Evolutionary conservation across 306 rosid genomes (phyloP), one percentile per base, ranked within the genome.

Genomic region (Heteromeles arbutifolia): DNA sequence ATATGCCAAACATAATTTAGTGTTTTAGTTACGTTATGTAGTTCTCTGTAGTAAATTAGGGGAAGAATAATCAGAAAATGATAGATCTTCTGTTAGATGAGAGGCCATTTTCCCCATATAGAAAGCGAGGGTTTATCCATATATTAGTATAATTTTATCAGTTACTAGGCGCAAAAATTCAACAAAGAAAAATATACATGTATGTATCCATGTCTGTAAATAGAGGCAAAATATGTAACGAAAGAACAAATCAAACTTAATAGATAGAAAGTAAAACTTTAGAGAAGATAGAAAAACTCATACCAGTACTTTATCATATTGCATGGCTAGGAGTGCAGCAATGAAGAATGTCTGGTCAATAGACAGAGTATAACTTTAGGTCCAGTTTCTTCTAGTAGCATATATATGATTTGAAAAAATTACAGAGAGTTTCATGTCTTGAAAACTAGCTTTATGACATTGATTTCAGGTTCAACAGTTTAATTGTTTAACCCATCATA

Each of bases 251-350:
- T 48, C 59, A 58, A 72, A 21, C 18, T 29, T 10, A 59, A 39
- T 66, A 24, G 58, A 31, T 21, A 22, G 2, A 4, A 8, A 7
- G 43, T 17, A 17, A 26, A 64, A 31, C n/a, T 64, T 28, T 28
- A 62, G 63, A 61, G 8, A 18, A 64, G 41, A 29, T 31, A 18
- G 67, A 70, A 75, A 72, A 77, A 52, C 22, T 37, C 87, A 61
- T 89, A 95, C 99, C 97, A 92, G 75, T 84, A 87, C 97, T 78
- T 95, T 95, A 69, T 89, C 57, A 71, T 92, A 95, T 85, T 95
- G 99, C 99, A 95, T 95, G 61, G 97, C 97, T 91, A 95, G 82
- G 67, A 95, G 97, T 79, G 97, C 97, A 67, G 99, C 99, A 83
- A 95, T 95, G 83, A 95, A 95, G 87, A 95, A 95, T 79, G 99